Base-by-base conservation (phyloP, 768 basidiomycete genomes). In the Crepidotus variabilis region DNA sequence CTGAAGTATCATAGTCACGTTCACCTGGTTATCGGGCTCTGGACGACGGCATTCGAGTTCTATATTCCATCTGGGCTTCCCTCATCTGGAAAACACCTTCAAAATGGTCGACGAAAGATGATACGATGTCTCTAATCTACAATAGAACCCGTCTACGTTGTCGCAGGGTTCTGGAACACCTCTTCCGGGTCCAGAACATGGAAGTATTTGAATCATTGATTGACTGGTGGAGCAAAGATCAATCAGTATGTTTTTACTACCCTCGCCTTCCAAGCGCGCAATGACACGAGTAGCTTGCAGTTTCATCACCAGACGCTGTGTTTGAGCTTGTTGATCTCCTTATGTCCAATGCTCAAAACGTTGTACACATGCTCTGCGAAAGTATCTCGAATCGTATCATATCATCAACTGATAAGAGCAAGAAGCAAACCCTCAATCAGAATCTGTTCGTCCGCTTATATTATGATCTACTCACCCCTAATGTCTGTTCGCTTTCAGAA, bases 291-390 rank as follows among this genome's bases (percentile, higher is more conserved):
- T 43, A 78, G 72, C 72, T 75, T 49, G 66, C 76, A 23, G 69
- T 68, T 43, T 58, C 70, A 3, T 69, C 77, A 1, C 73, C 77
- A 46, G 76, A 79, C 28, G 77, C 82, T 6, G 79, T 88, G 1
- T 96, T 95, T 64, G 88, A 94, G 55, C 77, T 96, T 21, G 76
- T 96, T 11, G 94, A 97, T 66, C 74, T 86, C 14, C 80, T 98
- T 28, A 82, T 94, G 6, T 79, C 90, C 2, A 96, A 83, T 65
- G 89, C 94, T 2, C 93, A 94, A 63, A 88, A 81, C 53, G 85
- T 90, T 7, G 93, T 98, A 1, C 87, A 92, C 59, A 87, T 95
- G 81, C 74, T 93, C 32, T 94, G 92, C 66, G 93, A 97, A 67
- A 87, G 86, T 62, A 89, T 94, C 47, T 77, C 76, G 18, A 72